These are phyloP conservation scores for Cetraspora pellucida DNA, from an alignment of 192 early-diverging fungal genomes.

Conservation along the genomic window DNA sequence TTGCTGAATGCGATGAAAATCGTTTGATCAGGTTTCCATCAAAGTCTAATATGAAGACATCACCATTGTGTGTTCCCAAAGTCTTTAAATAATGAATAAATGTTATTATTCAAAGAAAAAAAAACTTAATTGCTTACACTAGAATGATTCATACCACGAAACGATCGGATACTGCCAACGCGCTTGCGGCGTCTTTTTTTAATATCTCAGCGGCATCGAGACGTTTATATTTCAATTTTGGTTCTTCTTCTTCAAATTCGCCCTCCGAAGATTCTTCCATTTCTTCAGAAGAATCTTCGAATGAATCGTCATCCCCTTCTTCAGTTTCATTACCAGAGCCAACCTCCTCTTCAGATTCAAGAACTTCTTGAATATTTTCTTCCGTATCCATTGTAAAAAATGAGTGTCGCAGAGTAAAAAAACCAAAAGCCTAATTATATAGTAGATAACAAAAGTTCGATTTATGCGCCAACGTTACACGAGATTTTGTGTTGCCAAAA, in stretches of 20 bases:
- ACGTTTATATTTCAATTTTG: slow-evolving; percentile 87
- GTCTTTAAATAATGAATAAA: slow-evolving; percentile 47
- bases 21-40: slow-evolving; percentile 88
- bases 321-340: too few species aligned
- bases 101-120: neutral
- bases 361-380: too few species aligned
- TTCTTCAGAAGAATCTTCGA: slow-evolving; percentile 29
- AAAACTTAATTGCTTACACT: neutral
- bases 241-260: slow-evolving; percentile 84
- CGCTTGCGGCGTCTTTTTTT: slow-evolving; percentile 83
- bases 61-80: slow-evolving; percentile 91
- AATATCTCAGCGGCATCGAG: slow-evolving; percentile 78
- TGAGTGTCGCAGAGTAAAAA: too few species aligned
- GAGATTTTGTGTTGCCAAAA: too few species aligned
- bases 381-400: too few species aligned
- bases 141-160: slow-evolving; percentile 69
- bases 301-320: slow-evolving; percentile 36
- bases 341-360: too few species aligned
- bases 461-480: too few species aligned
- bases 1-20: slow-evolving; percentile 80
- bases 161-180: slow-evolving; percentile 76
- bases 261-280: slow-evolving; percentile 44
- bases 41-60: slow-evolving; percentile 87
- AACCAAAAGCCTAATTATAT: too few species aligned
- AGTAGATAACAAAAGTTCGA: too few species aligned